A percentile compares a stretch with the other conserved stretches of the same genome.
Conservation (phyloP, 345 rosid species). For the Nephelium lappaceum region DNA sequence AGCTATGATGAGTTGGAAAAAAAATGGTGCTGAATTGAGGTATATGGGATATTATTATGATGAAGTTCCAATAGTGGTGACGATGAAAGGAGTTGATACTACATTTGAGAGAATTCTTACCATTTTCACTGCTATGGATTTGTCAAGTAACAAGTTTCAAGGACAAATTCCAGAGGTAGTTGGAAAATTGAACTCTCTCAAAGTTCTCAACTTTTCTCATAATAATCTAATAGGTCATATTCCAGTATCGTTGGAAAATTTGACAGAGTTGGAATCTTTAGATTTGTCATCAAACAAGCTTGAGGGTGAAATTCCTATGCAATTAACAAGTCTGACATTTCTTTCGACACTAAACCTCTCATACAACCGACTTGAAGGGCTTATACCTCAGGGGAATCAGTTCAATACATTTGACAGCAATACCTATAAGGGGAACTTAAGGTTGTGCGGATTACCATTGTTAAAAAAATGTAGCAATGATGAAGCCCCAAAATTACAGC, state of each 20-base stretch:
- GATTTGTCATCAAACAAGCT: neutral
- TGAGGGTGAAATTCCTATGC: neutral
- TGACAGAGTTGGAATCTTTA: neutral
- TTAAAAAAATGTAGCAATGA: no score
- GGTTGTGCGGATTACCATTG: neutral
- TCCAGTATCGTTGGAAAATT: neutral
- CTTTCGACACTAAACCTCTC: neutral
- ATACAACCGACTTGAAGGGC: neutral
- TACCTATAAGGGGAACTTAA: neutral
- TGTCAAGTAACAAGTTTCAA: slow-evolving; percentile 2
- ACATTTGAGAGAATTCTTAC: neutral
- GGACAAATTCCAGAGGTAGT: slow-evolving; percentile 3
- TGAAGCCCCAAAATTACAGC: no score
- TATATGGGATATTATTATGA: neutral
- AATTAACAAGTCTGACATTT: neutral
- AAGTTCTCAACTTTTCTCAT: neutral
- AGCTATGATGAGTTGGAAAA: neutral
- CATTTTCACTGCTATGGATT: slow-evolving; percentile 6
- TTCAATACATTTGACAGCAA: neutral
- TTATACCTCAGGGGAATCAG: neutral
- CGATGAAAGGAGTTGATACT: neutral
- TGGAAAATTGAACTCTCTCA: slow-evolving; percentile 6
- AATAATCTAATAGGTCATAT: neutral
- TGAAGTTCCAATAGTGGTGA: no score
- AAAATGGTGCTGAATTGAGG: neutral